Conservation (phyloP, 345 rosid species). For the Eucalyptus microcorys region DNA sequence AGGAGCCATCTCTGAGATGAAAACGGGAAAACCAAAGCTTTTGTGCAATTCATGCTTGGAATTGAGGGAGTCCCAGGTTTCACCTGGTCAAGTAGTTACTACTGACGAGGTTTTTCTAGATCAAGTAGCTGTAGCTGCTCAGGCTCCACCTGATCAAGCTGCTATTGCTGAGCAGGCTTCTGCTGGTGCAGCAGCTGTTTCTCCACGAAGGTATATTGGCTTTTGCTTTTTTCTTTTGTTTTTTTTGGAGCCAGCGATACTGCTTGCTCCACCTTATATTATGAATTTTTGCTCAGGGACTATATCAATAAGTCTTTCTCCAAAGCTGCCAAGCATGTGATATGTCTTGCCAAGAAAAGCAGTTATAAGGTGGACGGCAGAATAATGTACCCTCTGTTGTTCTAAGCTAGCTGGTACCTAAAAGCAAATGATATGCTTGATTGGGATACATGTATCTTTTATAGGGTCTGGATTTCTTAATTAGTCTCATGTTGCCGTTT, state of each 20-base stretch:
- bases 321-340: not conserved
- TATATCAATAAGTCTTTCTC: not conserved
- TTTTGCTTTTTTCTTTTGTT: not conserved
- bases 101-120: not conserved
- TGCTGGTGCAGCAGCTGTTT: not conserved
- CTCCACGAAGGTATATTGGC: not conserved
- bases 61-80: constrained; percentile 13
- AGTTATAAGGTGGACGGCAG: not conserved
- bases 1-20: constrained; percentile 23
- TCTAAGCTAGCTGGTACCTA: not conserved
- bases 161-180: not conserved
- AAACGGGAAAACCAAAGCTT: constrained; percentile 16
- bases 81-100: constrained; percentile 7
- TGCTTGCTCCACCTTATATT: not conserved
- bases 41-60: constrained; percentile 51
- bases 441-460: not conserved
- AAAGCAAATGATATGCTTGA: not conserved
- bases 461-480: not conserved
- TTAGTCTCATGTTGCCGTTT: not conserved
- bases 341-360: not conserved
- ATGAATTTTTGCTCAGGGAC: not conserved
- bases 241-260: not conserved
- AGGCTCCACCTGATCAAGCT: not conserved
- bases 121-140: not conserved
- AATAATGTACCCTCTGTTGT: not conserved